These are phyloP conservation scores for Cicer chorassanicum DNA, from an alignment of 306 rosid genomes.

Conservation along the genomic window DNA sequence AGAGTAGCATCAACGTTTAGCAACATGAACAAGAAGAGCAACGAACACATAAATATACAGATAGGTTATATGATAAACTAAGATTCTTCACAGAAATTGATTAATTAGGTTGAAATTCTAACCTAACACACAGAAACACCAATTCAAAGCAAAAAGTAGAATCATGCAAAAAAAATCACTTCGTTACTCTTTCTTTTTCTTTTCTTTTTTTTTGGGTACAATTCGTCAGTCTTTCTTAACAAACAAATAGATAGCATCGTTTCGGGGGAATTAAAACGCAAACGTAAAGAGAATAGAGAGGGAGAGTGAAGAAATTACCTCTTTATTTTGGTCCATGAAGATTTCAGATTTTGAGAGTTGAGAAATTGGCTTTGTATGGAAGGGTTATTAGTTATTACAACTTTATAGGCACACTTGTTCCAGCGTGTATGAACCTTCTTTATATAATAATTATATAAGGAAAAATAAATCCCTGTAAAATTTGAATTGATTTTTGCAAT, in stretches of 20 bases:
- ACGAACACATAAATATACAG: neutral
- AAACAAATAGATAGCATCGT: neutral
- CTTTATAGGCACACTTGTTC: neutral
- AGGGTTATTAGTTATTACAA: neutral
- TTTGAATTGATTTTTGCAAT: neutral
- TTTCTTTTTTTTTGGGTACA: neutral
- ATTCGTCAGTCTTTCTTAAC: no score
- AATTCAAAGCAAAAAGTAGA: conserved; percentile 20
- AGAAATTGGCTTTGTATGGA: neutral
- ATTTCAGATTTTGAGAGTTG: conserved; percentile 45
- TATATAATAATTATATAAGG: conserved; percentile 7
- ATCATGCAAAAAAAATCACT: conserved; percentile 12
- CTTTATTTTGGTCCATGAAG: conserved; percentile 86
- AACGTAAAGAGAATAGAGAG: neutral
- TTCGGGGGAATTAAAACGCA: neutral
- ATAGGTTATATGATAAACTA: neutral
- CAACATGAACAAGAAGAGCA: neutral
- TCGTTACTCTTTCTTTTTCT: neutral
- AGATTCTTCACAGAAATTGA: neutral
- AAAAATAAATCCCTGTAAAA: neutral
- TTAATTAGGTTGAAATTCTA: neutral
- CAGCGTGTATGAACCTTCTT: neutral
- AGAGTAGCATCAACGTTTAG: neutral
- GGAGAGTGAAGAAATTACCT: conserved; percentile 56
- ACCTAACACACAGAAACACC: conserved; percentile 28